Base-by-base conservation (phyloP, 2,329 filamentous ascomycete genomes). In the Pseudogymnoascus sp. region DNA sequence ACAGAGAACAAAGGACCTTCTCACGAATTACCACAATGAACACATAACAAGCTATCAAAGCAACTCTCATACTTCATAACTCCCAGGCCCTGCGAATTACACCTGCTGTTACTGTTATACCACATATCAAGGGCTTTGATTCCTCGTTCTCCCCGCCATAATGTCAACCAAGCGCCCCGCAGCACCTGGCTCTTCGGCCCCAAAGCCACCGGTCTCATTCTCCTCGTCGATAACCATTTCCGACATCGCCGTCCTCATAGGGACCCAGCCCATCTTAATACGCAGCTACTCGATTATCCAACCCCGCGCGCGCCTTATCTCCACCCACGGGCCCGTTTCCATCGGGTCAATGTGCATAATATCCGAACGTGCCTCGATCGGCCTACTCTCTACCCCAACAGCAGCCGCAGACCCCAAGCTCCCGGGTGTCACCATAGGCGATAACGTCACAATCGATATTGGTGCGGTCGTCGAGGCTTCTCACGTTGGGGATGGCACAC, bases 261-360 rank as follows among this genome's bases (percentile, higher is more conserved):
- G 94, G 67, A 86, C 83, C 2, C 83, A 95, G 73, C 87, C 85
- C 1, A 90, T 99, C 66, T 87, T 85, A 50, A 85, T 97, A 66
- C 87, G 87, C 63, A 82, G 89, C 23, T 87, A 91, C 71, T 87
- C 85, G 3, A 84, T 97, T 5, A 77, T 99, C n/a, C 93, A 97
- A 71, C 92, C 94, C 1, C 90, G 92, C 59, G 84, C 87, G 14
- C 86, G 87, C 66, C 82, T 97, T 63, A 89, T 92, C 70, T 88
- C 93, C 7, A 85, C 86, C 63, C 81, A 88, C 61, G 91, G 91
- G 4, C 87, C 91, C 47, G 86, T 97, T 68, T 86, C 86, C 28
- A 84, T 96, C 65, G 92, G 92, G 25, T 86, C 90, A 64, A 86
- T 88, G 61, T 94, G 90, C 70, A 89, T 96, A 53, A 81, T 97